These are phyloP conservation scores for Galerina sulciceps DNA, from an alignment of 768 basidiomycete species.

Conservation along the genomic window DNA sequence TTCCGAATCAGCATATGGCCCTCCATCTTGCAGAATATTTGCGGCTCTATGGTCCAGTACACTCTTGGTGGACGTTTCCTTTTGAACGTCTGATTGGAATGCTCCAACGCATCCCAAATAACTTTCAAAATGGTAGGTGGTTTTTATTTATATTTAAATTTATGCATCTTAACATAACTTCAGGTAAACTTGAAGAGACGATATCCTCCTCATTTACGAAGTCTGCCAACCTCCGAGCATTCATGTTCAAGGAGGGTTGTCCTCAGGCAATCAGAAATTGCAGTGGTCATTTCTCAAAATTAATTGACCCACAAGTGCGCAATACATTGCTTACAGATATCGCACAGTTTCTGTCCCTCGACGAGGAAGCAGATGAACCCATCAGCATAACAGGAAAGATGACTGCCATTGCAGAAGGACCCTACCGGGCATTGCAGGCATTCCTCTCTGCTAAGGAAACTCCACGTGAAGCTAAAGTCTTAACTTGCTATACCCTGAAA, in stretches of 20 bases:
- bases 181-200: slow-evolving; percentile 24
- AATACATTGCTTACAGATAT: slow-evolving; percentile 14
- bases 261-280: slow-evolving; percentile 16
- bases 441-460: slow-evolving; percentile 1
- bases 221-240: slow-evolving; percentile 15
- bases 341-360: not conserved
- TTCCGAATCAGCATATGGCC: slow-evolving; percentile 42
- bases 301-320: slow-evolving; percentile 16
- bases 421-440: not conserved
- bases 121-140: slow-evolving; percentile 18
- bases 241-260: slow-evolving; percentile 13
- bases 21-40: slow-evolving; percentile 34
- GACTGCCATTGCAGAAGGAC: not conserved
- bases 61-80: slow-evolving; percentile 35
- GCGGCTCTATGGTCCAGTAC: too few species aligned
- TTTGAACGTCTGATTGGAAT: slow-evolving; percentile 38
- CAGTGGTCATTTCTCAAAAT: slow-evolving; percentile 5
- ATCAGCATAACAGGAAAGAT: not conserved
- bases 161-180: slow-evolving; percentile 6
- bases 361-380: not conserved
- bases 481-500: too few species aligned
- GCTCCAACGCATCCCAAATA: slow-evolving; percentile 20
- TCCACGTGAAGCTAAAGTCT: not conserved
- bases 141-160: slow-evolving; percentile 21
- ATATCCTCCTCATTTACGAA: slow-evolving; percentile 17